Percentiles rank a stretch among this genome's conserved stretches.
These are phyloP conservation scores for Rhipidocladum racemiflorum DNA, from an alignment of 176 grass and related monocot species.

Conservation along the genomic window DNA sequence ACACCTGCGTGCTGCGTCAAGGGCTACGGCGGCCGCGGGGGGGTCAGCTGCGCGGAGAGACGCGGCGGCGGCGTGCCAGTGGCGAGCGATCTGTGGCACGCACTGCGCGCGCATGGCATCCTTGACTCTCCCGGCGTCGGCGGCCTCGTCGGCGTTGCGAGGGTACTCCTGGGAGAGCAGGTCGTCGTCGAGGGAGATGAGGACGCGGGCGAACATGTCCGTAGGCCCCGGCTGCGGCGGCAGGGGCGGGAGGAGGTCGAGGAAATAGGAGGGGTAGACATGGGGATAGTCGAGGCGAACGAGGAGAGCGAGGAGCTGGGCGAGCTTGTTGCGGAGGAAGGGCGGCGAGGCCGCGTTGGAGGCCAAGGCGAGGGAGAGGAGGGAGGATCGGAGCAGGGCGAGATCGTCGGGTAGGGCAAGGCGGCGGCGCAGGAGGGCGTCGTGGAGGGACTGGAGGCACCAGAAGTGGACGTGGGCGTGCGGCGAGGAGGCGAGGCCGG, in stretches of 20 bases:
- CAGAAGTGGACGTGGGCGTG: constrained; percentile 77
- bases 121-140: constrained; percentile 73
- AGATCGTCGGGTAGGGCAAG: constrained; percentile 47
- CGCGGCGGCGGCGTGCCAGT: constrained; percentile 66
- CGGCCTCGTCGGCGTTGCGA: constrained; percentile 45
- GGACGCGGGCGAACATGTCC: constrained; percentile 91
- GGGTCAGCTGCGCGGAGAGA: constrained; percentile 57
- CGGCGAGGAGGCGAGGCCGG: constrained; percentile 59
- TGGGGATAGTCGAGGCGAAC: constrained; percentile 77
- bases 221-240: constrained; percentile 46
- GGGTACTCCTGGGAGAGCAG: constrained; percentile 91
- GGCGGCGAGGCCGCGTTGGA: constrained; percentile 54
- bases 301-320: constrained; percentile 74
- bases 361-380: constrained; percentile 59
- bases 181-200: constrained; percentile 74
- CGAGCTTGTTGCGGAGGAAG: constrained; percentile 87
- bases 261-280: constrained; percentile 60
- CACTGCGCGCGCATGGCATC: constrained; percentile 90
- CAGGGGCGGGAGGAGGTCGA: constrained; percentile 52
- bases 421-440: constrained; percentile 55
- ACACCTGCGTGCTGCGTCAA: constrained; percentile 77
- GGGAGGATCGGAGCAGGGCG: constrained; percentile 62
- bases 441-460: constrained; percentile 87
- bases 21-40: constrained; percentile 41
- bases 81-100: constrained; percentile 82